phyloP scores from a whole-genome alignment of 352 stramenopile genomes.

The Sclerospora graminicola region DNA sequence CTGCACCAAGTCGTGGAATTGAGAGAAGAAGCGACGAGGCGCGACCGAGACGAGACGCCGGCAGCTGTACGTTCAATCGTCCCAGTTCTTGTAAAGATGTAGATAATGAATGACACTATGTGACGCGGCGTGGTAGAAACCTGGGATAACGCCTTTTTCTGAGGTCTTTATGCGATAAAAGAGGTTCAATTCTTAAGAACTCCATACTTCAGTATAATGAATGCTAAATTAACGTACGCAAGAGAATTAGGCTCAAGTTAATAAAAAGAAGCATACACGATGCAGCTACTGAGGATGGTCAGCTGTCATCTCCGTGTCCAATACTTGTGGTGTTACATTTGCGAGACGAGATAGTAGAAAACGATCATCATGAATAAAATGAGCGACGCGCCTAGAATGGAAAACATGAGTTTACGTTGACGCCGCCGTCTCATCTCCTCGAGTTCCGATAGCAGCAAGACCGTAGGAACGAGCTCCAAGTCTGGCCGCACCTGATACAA shows the following conservation, averaged over 20 bases:
- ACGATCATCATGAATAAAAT: constrained; percentile 65
- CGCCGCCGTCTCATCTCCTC: constrained; percentile 46
- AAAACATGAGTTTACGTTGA: constrained; percentile 67
- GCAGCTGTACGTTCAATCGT: background rate
- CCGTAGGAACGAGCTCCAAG: constrained; percentile 50
- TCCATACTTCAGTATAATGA: too few relatives aligned
- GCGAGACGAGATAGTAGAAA: constrained; percentile 68
- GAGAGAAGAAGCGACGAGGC: constrained; percentile 16
- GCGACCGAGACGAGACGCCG: constrained; percentile 13
- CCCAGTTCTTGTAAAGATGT: background rate
- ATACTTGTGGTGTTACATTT: constrained; percentile 25
- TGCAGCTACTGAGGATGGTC: background rate
- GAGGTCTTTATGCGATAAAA: background rate
- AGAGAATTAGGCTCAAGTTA: too few relatives aligned
- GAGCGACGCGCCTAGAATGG: constrained; percentile 46
- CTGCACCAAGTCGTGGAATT: background rate
- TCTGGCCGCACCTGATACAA: constrained; percentile 63
- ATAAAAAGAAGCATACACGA: constrained; percentile 11
- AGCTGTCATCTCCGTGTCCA: background rate
- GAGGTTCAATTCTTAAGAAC: constrained; percentile 1
- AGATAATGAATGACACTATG: background rate
- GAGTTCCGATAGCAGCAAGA: constrained; percentile 46
- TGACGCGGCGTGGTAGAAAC: background rate
- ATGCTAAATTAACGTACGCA: too few relatives aligned
- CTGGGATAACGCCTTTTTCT: background rate